Base-by-base conservation (phyloP, 129 eudicot genomes). In the Saposhnikovia divaricata region DNA sequence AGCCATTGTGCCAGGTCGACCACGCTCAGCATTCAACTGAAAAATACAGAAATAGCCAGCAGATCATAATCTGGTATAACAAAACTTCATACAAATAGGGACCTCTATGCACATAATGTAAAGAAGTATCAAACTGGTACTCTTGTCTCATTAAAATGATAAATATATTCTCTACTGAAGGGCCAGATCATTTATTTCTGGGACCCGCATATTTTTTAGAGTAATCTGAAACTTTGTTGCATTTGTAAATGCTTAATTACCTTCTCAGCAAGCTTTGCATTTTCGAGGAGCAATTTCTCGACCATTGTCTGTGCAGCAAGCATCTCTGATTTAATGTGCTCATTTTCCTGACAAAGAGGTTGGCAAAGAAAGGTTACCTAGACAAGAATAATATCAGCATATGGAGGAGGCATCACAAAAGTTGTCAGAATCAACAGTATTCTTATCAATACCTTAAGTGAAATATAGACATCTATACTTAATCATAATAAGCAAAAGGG, bases 251-350 rank as follows among this genome's bases (percentile, higher is more conserved):
- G 65, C 42, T 34, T 61, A 37, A 59, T 83, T 85, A 93, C 98
- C 97, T 93, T 93, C 80, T 83, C 90, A 50, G 85, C 90, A 72
- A 91, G 96, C 80, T 84, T 85, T 34, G 88, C 88, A 16, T 93
- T 91, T 86, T 93, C 98, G 48, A 83, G 68, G 34, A 89, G 74
- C 89, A 93, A 75, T 82, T 83, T 93, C 73, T 87, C 90, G 72
- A 93, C 88, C 50, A 94, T 83, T 77, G 81, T 77, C 48, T 61
- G 84, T 45, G 92, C 83, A 76, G 89, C 93, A 80, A 89, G 92
- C 83, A 86, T 45, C 83, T 89, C 85, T 77, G 86, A 71, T 61
- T 82, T 80, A 76, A 80, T 74, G 28, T 83, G 84, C 80, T 87
- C 86, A 78, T 79, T 78, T 78, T 81, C 89, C 72, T 81, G 43